phyloP scores from a whole-genome alignment of 441 rosid species.

The Breynia disticha region DNA sequence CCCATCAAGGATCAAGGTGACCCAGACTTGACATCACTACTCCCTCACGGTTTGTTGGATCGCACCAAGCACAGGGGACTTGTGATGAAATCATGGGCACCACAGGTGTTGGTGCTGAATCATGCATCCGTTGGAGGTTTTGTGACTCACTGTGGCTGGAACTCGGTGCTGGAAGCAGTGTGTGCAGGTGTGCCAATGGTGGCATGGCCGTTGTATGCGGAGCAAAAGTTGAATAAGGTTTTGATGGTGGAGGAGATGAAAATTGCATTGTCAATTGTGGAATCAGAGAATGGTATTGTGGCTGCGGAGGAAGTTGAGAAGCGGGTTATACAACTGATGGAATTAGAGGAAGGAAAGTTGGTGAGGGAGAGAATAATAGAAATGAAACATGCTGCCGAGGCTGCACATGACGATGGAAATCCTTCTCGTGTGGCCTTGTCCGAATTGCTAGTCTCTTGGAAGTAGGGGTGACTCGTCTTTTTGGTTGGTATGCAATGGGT shows the following conservation, averaged over 20 bases:
- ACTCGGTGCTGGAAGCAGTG: not conserved
- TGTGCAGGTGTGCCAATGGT: conserved; percentile 33
- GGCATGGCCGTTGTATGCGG: conserved; percentile 24
- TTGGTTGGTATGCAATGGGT: no score
- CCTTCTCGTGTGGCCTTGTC: conserved; percentile 9
- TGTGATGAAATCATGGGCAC: conserved; percentile 34
- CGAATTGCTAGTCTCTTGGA: conserved; percentile 13
- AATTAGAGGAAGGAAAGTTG: conserved; percentile 13
- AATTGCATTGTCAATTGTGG: conserved; percentile 24
- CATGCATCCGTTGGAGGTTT: no score
- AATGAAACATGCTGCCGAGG: not conserved
- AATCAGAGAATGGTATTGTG: conserved; percentile 20
- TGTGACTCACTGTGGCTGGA: no score
- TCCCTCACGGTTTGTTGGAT: conserved; percentile 23
- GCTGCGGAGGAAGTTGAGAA: conserved; percentile 25
- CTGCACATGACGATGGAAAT: conserved; percentile 10
- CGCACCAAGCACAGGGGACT: conserved; percentile 21
- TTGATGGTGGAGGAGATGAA: conserved; percentile 32
- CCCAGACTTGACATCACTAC: conserved; percentile 6
- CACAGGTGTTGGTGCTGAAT: conserved; percentile 16
- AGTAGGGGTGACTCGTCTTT: no score
- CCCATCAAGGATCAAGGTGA: not conserved
- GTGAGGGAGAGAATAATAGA: conserved; percentile 4
- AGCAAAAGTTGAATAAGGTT: conserved; percentile 13
- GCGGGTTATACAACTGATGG: conserved; percentile 33